phyloP scores from a whole-genome alignment of 1,284 basidiomycete species.

The Irpex sp. region DNA sequence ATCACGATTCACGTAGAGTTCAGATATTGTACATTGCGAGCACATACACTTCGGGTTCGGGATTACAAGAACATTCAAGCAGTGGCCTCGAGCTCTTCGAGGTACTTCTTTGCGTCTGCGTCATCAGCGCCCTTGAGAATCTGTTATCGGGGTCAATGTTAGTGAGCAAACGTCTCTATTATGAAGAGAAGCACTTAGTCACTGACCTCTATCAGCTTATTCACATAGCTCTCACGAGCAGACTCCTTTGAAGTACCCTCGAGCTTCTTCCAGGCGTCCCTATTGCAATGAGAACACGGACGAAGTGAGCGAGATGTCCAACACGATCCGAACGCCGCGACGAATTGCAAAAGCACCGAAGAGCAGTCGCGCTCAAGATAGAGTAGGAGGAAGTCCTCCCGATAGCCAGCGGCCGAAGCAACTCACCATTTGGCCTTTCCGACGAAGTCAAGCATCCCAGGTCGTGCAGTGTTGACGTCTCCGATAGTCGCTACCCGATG shows the following conservation, averaged over 20 bases:
- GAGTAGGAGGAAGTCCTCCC: not conserved
- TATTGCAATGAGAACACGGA: constrained; percentile 24
- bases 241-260: constrained; percentile 72
- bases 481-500: constrained; percentile 63
- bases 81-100: constrained; percentile 55
- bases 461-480: constrained; percentile 59
- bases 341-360: not conserved
- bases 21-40: constrained; percentile 9
- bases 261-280: constrained; percentile 86
- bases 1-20: not conserved
- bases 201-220: constrained; percentile 64
- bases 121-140: constrained; percentile 49
- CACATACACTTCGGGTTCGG: not conserved
- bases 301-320: not conserved
- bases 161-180: not conserved
- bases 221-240: constrained; percentile 69
- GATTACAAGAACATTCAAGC: constrained; percentile 22
- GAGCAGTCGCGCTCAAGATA: constrained; percentile 6
- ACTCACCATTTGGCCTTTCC: constrained; percentile 82
- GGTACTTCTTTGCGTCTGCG: constrained; percentile 54
- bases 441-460: constrained; percentile 76
- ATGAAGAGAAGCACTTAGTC: not conserved
- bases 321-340: not conserved
- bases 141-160: constrained; percentile 31
- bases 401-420: not conserved